Evolutionary conservation across 2,329 filamentous ascomycete species (phyloP).

Genomic region (Paracoccidioides brasiliensis): DNA sequence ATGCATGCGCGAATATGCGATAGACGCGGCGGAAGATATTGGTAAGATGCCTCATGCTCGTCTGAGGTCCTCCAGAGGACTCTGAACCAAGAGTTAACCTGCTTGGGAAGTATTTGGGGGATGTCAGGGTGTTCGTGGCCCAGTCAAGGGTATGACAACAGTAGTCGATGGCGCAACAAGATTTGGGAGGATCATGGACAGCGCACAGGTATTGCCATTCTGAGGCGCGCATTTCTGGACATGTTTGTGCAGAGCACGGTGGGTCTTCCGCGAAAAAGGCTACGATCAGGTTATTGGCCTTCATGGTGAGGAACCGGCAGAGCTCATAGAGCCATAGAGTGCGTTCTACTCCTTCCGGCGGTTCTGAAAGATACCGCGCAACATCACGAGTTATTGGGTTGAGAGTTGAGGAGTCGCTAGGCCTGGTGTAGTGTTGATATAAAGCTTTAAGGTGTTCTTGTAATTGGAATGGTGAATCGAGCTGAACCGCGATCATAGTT

Average conservation of each 20-base stretch:
- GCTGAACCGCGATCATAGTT: constrained; percentile 38
- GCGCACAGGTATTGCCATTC: constrained; percentile 99
- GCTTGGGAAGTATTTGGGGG: constrained; percentile 88
- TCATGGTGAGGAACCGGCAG: constrained; percentile 86
- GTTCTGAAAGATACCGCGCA: constrained; percentile 61
- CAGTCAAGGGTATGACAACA: constrained; percentile 98
- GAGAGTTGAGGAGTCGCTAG: constrained; percentile 44
- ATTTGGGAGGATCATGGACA: constrained; percentile 91
- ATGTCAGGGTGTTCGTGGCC: constrained; percentile 88
- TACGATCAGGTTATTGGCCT: constrained; percentile 84
- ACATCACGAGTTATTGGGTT: constrained; percentile 62
- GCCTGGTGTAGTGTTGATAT: constrained; percentile 66
- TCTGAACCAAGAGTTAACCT: constrained; percentile 50
- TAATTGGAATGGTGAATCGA: constrained; percentile 92
- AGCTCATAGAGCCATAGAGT: constrained; percentile 96
- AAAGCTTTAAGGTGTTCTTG: constrained; percentile 94
- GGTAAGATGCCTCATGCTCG: constrained; percentile 55
- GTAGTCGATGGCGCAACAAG: constrained; percentile 96
- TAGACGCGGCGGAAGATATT: constrained; percentile 93
- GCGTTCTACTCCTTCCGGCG: constrained; percentile 69
- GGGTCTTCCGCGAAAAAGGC: constrained; percentile 85
- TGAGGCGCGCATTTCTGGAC: constrained; percentile 94
- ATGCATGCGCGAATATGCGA: constrained; percentile 94
- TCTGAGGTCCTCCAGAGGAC: constrained; percentile 28
- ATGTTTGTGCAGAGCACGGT: constrained; percentile 77